Conservation (phyloP, 176 grass and related monocot genomes). For the Rhipidocladum racemiflorum region DNA sequence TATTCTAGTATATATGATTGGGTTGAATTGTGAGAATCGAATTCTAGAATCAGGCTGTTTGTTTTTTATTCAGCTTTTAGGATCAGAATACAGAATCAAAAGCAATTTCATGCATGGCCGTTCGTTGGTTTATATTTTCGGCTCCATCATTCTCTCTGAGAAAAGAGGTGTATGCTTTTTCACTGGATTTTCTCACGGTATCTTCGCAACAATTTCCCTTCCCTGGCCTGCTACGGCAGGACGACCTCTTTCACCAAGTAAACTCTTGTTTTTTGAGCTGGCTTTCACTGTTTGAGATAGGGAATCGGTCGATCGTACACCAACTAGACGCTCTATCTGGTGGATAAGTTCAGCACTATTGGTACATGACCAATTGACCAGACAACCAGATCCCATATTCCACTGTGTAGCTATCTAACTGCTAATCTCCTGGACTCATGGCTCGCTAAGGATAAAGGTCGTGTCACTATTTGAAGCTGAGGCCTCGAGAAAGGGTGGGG, state of each 20-base stretch:
- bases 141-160: too few relatives aligned
- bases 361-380: background rate
- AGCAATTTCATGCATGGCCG: too few relatives aligned
- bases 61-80: too few relatives aligned
- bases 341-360: slow-evolving; percentile 19
- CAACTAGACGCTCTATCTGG: background rate
- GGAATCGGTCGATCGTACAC: background rate
- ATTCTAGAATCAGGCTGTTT: too few relatives aligned
- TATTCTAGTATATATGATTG: too few relatives aligned
- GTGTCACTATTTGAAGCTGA: slow-evolving; percentile 8
- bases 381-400: slow-evolving; percentile 2
- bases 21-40: too few relatives aligned
- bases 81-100: too few relatives aligned
- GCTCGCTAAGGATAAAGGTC: slow-evolving; percentile 18
- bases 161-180: background rate
- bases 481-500: background rate
- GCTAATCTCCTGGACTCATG: slow-evolving; percentile 3
- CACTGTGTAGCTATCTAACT: background rate
- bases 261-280: background rate
- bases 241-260: background rate
- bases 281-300: slow-evolving; percentile 5
- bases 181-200: background rate
- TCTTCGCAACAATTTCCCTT: background rate
- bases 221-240: background rate
- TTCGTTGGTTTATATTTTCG: too few relatives aligned